Percentiles rank a stretch among this genome's conserved stretches.
Conservation (phyloP, 1,284 basidiomycete genomes). For the Trametes pubescens region DNA sequence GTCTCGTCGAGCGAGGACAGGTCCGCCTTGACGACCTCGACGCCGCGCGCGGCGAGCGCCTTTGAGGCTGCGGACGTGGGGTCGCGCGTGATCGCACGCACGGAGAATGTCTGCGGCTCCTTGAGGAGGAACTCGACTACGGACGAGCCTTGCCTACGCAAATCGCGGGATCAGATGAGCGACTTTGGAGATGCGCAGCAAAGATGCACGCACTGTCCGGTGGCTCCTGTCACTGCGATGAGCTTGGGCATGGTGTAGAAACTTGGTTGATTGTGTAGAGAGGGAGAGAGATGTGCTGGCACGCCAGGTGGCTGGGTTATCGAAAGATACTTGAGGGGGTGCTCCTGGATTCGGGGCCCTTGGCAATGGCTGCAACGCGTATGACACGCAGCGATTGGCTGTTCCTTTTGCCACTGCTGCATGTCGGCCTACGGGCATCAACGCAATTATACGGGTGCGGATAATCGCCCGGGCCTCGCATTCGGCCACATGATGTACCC, state of each 20-base stretch:
- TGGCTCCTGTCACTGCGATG: slow-evolving; percentile 20
- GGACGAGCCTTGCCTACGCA: slow-evolving; percentile 21
- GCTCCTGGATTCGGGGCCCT: background rate
- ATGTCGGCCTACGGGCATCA: background rate
- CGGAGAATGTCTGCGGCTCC: slow-evolving; percentile 19
- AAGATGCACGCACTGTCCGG: slow-evolving; percentile 16
- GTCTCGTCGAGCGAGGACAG: slow-evolving; percentile 21
- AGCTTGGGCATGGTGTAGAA: slow-evolving; percentile 8
- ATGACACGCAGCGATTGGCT: background rate
- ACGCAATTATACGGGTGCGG: background rate
- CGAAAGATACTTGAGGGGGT: background rate
- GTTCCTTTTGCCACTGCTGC: background rate
- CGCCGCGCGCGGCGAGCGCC: slow-evolving; percentile 19
- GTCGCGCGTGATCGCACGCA: slow-evolving; percentile 23
- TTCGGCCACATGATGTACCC: background rate
- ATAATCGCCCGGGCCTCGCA: background rate
- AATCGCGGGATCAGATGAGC: background rate
- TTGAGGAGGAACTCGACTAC: slow-evolving; percentile 24
- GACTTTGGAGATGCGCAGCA: background rate
- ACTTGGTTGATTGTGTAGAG: background rate
- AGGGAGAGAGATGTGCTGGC: background rate
- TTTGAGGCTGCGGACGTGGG: slow-evolving; percentile 15
- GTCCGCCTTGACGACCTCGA: slow-evolving; percentile 23
- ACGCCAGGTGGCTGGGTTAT: too few relatives aligned
- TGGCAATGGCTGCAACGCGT: background rate